Percentiles rank a stretch among this genome's conserved stretches.
phyloP scores from a whole-genome alignment of 2,329 filamentous ascomycete genomes.

The Fusarium marasasianum region DNA sequence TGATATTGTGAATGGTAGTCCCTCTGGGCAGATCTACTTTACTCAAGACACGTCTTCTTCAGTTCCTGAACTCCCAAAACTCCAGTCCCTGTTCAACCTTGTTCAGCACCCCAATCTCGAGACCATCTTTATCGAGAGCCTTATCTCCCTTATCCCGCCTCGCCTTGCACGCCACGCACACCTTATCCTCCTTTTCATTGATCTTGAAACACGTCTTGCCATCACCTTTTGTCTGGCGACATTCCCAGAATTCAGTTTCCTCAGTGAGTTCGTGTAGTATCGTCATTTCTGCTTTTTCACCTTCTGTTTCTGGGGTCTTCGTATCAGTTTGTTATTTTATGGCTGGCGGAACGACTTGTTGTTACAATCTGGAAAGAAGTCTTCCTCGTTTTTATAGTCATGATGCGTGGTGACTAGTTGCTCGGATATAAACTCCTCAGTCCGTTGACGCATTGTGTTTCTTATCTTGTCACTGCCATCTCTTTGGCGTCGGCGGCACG shows the following conservation, averaged over 20 bases:
- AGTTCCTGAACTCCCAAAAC: background rate
- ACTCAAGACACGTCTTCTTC: accelerated
- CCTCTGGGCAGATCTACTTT: accelerated
- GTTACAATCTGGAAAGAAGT: accelerated
- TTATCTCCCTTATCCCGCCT: background rate
- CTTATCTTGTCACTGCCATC: accelerated
- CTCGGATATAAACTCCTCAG: background rate
- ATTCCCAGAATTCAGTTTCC: background rate
- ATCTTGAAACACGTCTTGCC: background rate
- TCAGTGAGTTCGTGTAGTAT: background rate
- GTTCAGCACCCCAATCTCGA: background rate
- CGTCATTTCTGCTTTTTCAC: background rate
- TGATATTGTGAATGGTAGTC: accelerated
- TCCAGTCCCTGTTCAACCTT: background rate
- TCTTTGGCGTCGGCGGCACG: accelerated
- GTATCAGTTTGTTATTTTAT: accelerated
- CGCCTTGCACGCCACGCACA: background rate
- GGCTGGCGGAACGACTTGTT: too few relatives aligned
- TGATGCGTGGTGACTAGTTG: background rate
- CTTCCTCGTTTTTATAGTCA: background rate
- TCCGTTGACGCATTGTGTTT: too few relatives aligned
- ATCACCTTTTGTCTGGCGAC: background rate
- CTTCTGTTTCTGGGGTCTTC: accelerated
- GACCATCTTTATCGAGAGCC: background rate
- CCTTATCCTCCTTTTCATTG: background rate